Evolutionary conservation across 2,329 filamentous ascomycete species (phyloP).

Genomic region (Myrmaecium sp.): DNA sequence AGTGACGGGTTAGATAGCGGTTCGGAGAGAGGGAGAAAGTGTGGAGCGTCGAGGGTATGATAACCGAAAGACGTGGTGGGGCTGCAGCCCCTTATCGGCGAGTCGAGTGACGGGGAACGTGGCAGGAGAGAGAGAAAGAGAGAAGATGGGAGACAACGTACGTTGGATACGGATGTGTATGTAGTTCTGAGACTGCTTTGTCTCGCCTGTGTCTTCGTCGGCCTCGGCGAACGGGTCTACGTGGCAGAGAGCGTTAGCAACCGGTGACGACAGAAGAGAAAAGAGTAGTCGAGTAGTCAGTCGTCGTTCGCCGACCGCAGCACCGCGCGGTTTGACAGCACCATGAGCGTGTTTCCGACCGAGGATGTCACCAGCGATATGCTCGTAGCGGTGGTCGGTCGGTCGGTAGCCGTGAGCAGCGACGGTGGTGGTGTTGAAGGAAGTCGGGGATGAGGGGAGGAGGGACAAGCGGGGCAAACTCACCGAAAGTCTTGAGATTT

Average conservation of each 20-base stretch:
- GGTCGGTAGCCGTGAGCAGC: too few relatives aligned
- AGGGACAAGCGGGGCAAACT: constrained; percentile 23
- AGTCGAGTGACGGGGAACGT: constrained; percentile 2
- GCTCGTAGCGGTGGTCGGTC: too few relatives aligned
- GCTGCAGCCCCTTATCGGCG: too few relatives aligned
- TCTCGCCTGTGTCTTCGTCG: constrained; percentile 96
- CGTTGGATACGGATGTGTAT: constrained; percentile 99
- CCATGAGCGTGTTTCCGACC: too few relatives aligned
- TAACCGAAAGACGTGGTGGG: too few relatives aligned
- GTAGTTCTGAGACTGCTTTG: constrained; percentile 90
- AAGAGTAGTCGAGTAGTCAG: too few relatives aligned
- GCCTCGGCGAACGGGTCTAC: constrained; percentile 99
- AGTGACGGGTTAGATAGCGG: constrained; percentile 20
- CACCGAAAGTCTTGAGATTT: constrained; percentile 93
- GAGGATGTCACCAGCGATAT: too few relatives aligned
- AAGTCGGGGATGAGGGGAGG: constrained; percentile 8
- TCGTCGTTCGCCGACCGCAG: too few relatives aligned
- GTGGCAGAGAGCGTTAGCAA: too few relatives aligned
- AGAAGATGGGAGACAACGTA: constrained; percentile 34
- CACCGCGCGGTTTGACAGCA: too few relatives aligned
- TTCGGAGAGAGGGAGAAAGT: neutral
- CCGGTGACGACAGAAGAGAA: too few relatives aligned
- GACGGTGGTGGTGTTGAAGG: too few relatives aligned
- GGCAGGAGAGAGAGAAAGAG: constrained; percentile 1
- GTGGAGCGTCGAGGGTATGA: neutral